Evolutionary conservation across 1,139 yeast genomes (phyloP).

Genomic region (Lodderomyces metapsilosis): DNA sequence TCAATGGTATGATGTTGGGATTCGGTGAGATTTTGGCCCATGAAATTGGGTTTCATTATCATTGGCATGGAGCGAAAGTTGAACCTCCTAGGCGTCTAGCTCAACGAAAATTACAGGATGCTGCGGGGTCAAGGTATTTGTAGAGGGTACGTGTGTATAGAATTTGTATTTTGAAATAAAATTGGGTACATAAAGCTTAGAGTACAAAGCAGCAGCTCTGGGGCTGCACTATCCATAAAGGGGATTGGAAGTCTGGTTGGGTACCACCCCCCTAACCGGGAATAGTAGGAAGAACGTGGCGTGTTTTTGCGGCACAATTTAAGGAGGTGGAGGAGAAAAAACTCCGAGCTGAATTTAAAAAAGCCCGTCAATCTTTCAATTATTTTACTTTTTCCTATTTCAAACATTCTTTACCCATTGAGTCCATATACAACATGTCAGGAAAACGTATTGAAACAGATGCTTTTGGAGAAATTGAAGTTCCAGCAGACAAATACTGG

Average conservation of each 20-base stretch:
- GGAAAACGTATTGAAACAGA: conserved; percentile 68
- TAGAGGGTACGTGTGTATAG: no score
- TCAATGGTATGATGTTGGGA: conserved; percentile 95
- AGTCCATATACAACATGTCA: conserved; percentile 7
- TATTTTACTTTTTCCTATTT: no score
- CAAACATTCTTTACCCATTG: background rate
- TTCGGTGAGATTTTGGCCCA: conserved; percentile 96
- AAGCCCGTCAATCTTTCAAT: conserved; percentile 16
- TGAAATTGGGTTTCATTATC: conserved; percentile 79
- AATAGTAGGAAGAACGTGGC: background rate
- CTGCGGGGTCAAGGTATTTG: background rate
- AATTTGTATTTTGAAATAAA: background rate
- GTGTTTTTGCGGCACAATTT: background rate
- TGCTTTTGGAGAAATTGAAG: conserved; percentile 89
- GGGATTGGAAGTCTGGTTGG: no score
- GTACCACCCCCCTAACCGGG: no score
- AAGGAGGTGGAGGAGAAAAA: background rate
- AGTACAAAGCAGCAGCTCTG: no score
- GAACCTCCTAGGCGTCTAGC: conserved; percentile 37
- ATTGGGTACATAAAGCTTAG: no score
- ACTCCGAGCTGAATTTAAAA: conserved; percentile 3
- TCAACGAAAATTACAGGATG: conserved; percentile 14
- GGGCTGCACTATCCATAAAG: no score
- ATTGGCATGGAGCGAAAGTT: conserved; percentile 76
- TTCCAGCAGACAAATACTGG: conserved; percentile 78